phyloP scores from a whole-genome alignment of 371 early-diverging fungal species.

The Saksenaea oblongispora region DNA sequence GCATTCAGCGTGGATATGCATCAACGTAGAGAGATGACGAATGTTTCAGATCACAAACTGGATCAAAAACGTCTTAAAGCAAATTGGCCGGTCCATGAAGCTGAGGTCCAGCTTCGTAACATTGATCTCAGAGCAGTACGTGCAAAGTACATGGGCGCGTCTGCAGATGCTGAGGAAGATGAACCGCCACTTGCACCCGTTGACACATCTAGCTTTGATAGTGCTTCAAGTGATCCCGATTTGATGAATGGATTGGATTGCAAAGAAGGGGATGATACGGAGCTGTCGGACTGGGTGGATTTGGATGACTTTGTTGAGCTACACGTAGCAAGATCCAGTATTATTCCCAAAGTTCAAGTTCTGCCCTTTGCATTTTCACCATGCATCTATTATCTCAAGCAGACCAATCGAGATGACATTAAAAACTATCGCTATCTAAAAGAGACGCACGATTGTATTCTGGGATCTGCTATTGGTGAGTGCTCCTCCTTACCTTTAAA shows the following conservation, averaged over 20 bases:
- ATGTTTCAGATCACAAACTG: constrained; percentile 27
- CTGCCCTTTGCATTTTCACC: constrained; percentile 67
- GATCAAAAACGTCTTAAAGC: constrained; percentile 46
- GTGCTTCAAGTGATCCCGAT: constrained; percentile 26
- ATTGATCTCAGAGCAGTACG: constrained; percentile 47
- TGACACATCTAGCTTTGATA: neutral
- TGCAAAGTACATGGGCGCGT: constrained; percentile 23
- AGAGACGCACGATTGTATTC: constrained; percentile 51
- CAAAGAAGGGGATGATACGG: constrained; percentile 36
- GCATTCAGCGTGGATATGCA: constrained; percentile 51
- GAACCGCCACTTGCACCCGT: neutral
- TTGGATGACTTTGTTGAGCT: constrained; percentile 51
- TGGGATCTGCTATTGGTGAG: constrained; percentile 52
- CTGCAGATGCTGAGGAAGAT: neutral
- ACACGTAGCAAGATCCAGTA: constrained; percentile 8
- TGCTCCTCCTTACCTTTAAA: neutral
- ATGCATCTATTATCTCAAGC: constrained; percentile 61
- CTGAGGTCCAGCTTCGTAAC: constrained; percentile 47
- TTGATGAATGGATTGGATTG: constrained; percentile 41
- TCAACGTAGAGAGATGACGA: constrained; percentile 40
- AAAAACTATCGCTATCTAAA: constrained; percentile 44
- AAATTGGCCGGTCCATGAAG: constrained; percentile 51
- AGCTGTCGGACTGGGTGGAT: constrained; percentile 49
- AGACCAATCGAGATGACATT: constrained; percentile 44
- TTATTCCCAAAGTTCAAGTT: constrained; percentile 41